A percentile compares a stretch with the other conserved stretches of the same genome.
These are phyloP conservation scores for Ochetophila trinervis DNA, from an alignment of 306 rosid genomes.

Conservation along the genomic window DNA sequence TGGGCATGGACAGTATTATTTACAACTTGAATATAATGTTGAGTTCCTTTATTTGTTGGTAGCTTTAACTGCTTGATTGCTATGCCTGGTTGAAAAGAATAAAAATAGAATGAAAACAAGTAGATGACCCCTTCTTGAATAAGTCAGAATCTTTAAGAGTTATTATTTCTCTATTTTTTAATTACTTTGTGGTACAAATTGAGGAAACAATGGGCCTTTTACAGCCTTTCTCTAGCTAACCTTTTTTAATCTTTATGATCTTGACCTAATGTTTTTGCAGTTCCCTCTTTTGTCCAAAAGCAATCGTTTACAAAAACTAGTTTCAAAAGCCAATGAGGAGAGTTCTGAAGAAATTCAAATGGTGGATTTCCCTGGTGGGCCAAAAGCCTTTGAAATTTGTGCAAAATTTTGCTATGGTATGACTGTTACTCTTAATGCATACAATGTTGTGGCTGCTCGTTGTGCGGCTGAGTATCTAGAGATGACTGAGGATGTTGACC, in stretches of 20 bases:
- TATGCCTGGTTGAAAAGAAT: not conserved
- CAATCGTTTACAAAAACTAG: slow-evolving; percentile 60
- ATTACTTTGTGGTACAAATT: not conserved
- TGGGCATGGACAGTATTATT: no score
- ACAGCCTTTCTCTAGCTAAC: not conserved
- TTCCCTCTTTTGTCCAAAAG: slow-evolving; percentile 93
- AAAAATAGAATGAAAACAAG: not conserved
- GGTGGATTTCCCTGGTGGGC: slow-evolving; percentile 84
- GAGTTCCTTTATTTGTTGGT: no score
- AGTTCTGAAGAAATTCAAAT: slow-evolving; percentile 60
- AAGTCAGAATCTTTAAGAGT: not conserved
- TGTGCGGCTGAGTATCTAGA: slow-evolving; percentile 93
- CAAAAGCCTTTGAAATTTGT: slow-evolving; percentile 90
- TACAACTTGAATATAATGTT: no score
- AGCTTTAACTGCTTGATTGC: not conserved
- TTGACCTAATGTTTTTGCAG: slow-evolving; percentile 42
- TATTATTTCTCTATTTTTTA: not conserved
- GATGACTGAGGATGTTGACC: slow-evolving; percentile 86
- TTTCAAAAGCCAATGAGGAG: slow-evolving; percentile 59
- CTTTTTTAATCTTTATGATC: not conserved
- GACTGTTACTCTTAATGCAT: slow-evolving; percentile 89
- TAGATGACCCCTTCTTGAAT: not conserved
- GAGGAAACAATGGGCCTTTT: not conserved
- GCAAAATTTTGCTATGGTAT: slow-evolving; percentile 96
- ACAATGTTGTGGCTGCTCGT: slow-evolving; percentile 95